These are phyloP conservation scores for Gossypium davidsonii DNA, from an alignment of 441 rosid genomes.

Conservation along the genomic window DNA sequence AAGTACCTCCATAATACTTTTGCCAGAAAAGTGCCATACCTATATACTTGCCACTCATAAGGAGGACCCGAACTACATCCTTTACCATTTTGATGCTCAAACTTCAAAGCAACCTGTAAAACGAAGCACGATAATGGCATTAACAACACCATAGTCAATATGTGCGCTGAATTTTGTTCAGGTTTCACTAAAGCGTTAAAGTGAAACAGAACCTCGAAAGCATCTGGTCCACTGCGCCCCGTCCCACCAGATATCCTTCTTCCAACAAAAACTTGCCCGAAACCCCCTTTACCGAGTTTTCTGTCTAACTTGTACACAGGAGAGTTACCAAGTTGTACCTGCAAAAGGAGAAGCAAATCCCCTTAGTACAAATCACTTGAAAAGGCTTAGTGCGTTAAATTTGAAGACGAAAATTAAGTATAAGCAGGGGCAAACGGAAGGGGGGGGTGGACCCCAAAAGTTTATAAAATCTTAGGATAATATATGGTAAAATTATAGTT, in stretches of 20 bases:
- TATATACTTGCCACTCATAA: slow-evolving; percentile 41
- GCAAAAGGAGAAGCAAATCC: slow-evolving; percentile 4
- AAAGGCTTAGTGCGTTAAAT: not conserved
- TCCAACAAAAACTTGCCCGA: slow-evolving; percentile 53
- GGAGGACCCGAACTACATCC: slow-evolving; percentile 51
- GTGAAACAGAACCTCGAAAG: slow-evolving; percentile 16
- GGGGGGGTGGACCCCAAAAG: too few relatives aligned
- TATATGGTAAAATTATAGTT: too few relatives aligned
- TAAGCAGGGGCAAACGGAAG: too few relatives aligned
- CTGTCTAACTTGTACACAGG: slow-evolving; percentile 42
- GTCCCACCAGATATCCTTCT: slow-evolving; percentile 35
- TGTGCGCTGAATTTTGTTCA: not conserved
- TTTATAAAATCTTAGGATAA: too few relatives aligned
- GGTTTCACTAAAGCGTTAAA: not conserved
- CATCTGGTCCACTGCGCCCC: slow-evolving; percentile 39
- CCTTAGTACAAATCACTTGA: not conserved
- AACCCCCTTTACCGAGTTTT: slow-evolving; percentile 51
- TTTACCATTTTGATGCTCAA: slow-evolving; percentile 45
- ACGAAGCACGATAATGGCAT: slow-evolving; percentile 4
- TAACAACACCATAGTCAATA: not conserved
- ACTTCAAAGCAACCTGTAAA: slow-evolving; percentile 44
- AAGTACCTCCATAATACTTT: too few relatives aligned
- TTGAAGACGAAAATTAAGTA: not conserved
- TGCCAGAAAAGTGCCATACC: too few relatives aligned
- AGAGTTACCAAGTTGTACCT: slow-evolving; percentile 45